Base-by-base conservation (phyloP, 306 rosid species). In the Cotoneaster glaucophyllus region DNA sequence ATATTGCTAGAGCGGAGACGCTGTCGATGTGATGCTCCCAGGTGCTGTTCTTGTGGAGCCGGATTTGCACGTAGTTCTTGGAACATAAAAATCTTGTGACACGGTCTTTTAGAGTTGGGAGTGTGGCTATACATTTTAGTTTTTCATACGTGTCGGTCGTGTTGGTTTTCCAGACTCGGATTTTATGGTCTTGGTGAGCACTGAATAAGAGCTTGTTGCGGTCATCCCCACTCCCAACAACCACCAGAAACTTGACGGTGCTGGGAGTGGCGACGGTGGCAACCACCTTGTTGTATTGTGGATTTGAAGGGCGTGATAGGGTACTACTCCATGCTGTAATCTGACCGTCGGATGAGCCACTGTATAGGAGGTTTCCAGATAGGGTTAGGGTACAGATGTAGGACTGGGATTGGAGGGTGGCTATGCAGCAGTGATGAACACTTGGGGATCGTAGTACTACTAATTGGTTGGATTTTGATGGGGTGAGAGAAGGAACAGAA, bases 1-100 rank as follows among this genome's bases (percentile, higher is more conserved):
- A 90, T 4, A 88, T 11, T 1, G 89, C 85, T 7, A 92, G 85
- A 3, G 88, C 87, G 0, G 97, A 92, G 13, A 92, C 90, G 0
- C 93, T 31, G 81, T 90, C 97, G 25, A 79, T 83, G 83, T 92
- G 96, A 54, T 92, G 87, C 13, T 90, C 93, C 96, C 96, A 92
- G 74, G 96, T 89, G 77, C 62, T 29, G 67, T 86, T 85, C 82
- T 86, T 89, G 86, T 92, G 93, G 31, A 90, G 75, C 15, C 90
- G 86, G 4, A 90, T 74, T 70, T 83, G 61, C 0, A 92, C 84
- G 64, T 90, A 87, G 84, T 87, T 85, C 59, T 84, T 87, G 28
- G 91, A 78, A 0, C 70, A 79, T 64, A 92, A 85, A 2, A 85
- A 9, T 68, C 80, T 70, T 0, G 84, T 64, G 12, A 88, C 3